Conservation (phyloP, 345 rosid species). For the rapeseed (Brassica napus) region Da-Ae NC_063436.1:19969001-19969500, state of each 20-base stretch:
- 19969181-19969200: background rate
- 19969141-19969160: background rate
- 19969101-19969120: background rate
- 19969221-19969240: background rate
- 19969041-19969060: background rate
- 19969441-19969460: background rate
- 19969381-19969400: background rate
- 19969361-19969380: too few species aligned
- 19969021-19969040: background rate
- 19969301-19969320: background rate
- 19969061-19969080: background rate
- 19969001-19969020: slow-evolving; percentile 27
- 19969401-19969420: background rate
- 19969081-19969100: background rate
- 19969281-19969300: background rate
- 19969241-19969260: background rate
- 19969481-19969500: background rate
- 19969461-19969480: background rate
- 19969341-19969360: background rate
- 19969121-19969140: background rate
- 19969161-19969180: background rate
- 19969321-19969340: background rate
- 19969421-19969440: background rate
- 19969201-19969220: background rate
- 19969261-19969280: background rate